phyloP scores from a whole-genome alignment of 371 early-diverging fungal species.

The Mucor irregularis region DNA sequence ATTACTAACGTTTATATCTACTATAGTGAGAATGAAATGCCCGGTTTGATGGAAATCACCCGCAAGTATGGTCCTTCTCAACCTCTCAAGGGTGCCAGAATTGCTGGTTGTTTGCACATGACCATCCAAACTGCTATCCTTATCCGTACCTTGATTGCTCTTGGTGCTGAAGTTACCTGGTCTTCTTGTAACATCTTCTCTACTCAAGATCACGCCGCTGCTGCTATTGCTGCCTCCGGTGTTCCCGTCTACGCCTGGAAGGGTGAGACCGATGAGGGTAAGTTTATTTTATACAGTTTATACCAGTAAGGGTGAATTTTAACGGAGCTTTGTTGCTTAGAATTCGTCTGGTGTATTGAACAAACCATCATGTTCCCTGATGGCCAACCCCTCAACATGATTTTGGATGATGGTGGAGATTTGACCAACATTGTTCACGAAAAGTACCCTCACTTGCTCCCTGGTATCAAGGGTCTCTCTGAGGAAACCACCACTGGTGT shows the following conservation, averaged over 20 bases:
- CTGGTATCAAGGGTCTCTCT: slow-evolving; percentile 91
- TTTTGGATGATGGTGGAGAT: slow-evolving; percentile 99
- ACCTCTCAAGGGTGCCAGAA: slow-evolving; percentile 96
- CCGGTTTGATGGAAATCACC: slow-evolving; percentile 94
- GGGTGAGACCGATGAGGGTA: slow-evolving; percentile 92
- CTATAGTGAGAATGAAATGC: slow-evolving; percentile 98
- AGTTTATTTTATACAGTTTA: neutral
- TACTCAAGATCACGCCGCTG: slow-evolving; percentile 97
- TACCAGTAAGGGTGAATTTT: too few species aligned
- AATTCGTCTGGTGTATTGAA: slow-evolving; percentile 99
- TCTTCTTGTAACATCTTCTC: slow-evolving; percentile 99
- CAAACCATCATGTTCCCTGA: slow-evolving; percentile 95
- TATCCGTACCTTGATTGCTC: slow-evolving; percentile 93
- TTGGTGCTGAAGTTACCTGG: slow-evolving; percentile 99
- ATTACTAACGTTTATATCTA: slow-evolving; percentile 23
- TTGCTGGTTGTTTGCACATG: slow-evolving; percentile 99
- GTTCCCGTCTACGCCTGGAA: slow-evolving; percentile 93
- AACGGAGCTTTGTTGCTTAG: slow-evolving; percentile 62
- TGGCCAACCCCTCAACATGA: slow-evolving; percentile 96
- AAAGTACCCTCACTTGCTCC: slow-evolving; percentile 84
- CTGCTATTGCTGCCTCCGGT: slow-evolving; percentile 84
- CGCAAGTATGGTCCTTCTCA: slow-evolving; percentile 90
- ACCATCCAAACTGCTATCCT: slow-evolving; percentile 98
- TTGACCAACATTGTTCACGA: slow-evolving; percentile 96
- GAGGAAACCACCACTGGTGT: slow-evolving; percentile 99